Evolutionary conservation across 257 asterid genomes (phyloP), one percentile per base, ranked within the genome.

Genomic region (Perilla frutescens): DNA sequence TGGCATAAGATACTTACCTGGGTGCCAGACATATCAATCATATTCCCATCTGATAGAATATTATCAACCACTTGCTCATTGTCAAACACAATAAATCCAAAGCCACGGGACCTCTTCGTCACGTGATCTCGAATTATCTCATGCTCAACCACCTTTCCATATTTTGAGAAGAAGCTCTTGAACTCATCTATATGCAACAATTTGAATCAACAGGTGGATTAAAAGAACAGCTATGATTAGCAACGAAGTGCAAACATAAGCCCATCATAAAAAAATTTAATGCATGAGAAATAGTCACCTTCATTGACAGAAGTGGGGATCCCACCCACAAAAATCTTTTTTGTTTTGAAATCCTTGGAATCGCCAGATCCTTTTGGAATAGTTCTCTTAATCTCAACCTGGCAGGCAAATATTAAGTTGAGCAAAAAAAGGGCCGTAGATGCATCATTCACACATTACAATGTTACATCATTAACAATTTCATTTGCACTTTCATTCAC

Each of bases 371-470:
- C 97, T 83, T 90, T 90, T 0, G 96, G 97, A 73, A 94, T 91
- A 50, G 97, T 91, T 85, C 97, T 90, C 80, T 94, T 91, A 14
- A 94, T 91, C 86, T 94, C 99, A 75, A 94, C 99, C 97, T 94
- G 86, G 6, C 45, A 43, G 75, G 11, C 44, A 68, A 47, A 69
- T 11, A 62, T 6, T 57, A 12, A 71, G 14, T 44, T 34, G 60
- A 29, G 49, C 0, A 39, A 26, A 11, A 34, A 44, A 1, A 1
- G 12, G 31, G 26, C 1, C 6, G 10, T 4, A 20, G 44, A 39
- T 5, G 60, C 55, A 37, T 49, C 6, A 32, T 70, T 26, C 39
- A 4, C 26, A 7, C 3, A 40, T 7, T 29, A 51, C 10, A 60
- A 3, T 5, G 2, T 13, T 58, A 34, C 48, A 51, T 8, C 5